phyloP scores from a whole-genome alignment of 441 rosid genomes.

The Erodium chrysanthum region DNA sequence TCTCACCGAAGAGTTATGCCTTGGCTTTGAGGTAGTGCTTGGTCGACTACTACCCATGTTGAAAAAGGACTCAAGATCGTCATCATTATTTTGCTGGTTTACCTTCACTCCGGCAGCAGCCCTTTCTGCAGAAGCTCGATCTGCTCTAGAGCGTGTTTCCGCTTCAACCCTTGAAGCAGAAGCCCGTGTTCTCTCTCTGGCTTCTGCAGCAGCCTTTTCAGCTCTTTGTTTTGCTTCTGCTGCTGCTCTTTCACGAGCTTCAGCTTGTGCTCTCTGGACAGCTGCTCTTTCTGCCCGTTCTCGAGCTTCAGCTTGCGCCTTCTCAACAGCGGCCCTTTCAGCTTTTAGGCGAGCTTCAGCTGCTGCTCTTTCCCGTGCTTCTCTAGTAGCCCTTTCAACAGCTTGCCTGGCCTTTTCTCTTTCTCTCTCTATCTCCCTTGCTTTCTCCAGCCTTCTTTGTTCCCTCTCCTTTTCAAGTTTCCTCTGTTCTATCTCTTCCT shows the following conservation, averaged over 20 bases:
- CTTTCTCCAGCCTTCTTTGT: slow-evolving; percentile 20
- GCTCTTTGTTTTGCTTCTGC: slow-evolving; percentile 61
- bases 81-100: slow-evolving; percentile 48
- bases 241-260: slow-evolving; percentile 82
- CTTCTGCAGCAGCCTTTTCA: slow-evolving; percentile 79
- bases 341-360: slow-evolving; percentile 64
- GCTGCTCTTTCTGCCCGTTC: slow-evolving; percentile 72
- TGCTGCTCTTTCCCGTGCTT: slow-evolving; percentile 96
- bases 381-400: slow-evolving; percentile 89
- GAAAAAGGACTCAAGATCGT: slow-evolving; percentile 78
- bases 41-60: slow-evolving; percentile 47
- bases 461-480: slow-evolving; percentile 49
- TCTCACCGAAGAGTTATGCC: slow-evolving; percentile 34
- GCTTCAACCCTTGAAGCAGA: slow-evolving; percentile 36
- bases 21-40: slow-evolving; percentile 52
- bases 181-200: slow-evolving; percentile 48
- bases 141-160: slow-evolving; percentile 48
- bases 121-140: slow-evolving; percentile 40
- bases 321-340: slow-evolving; percentile 74
- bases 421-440: slow-evolving; percentile 39
- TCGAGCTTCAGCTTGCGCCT: slow-evolving; percentile 62
- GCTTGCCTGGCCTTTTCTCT: slow-evolving; percentile 69
- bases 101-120: slow-evolving; percentile 76
- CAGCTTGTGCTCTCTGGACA: slow-evolving; percentile 86
- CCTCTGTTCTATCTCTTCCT: slow-evolving; percentile 53